phyloP scores from a whole-genome alignment of 2,329 filamentous ascomycete genomes.

The Paradendryphiella salina region DNA sequence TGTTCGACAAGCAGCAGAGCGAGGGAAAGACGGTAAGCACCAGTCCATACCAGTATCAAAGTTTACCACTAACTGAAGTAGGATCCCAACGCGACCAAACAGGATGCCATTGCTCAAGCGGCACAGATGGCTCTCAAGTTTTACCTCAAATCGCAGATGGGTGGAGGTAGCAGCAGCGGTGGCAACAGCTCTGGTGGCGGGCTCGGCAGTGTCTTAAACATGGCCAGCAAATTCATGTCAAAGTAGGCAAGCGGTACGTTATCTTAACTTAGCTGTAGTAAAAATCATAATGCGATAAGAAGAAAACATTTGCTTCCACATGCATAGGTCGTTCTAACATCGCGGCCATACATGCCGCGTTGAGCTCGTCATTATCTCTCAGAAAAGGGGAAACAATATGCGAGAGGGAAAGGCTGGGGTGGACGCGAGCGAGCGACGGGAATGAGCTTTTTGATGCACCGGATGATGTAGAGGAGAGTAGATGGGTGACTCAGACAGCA shows the following conservation, averaged over 20 bases:
- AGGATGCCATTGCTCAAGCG: constrained; percentile 76
- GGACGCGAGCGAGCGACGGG: constrained; percentile 16
- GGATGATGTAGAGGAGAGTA: constrained; percentile 13
- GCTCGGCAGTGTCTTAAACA: constrained; percentile 57
- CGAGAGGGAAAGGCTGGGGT: constrained; percentile 6
- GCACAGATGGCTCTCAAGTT: constrained; percentile 88
- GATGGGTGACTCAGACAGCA: neutral
- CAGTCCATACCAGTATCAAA: neutral
- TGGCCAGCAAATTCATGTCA: constrained; percentile 64
- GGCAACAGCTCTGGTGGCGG: constrained; percentile 48
- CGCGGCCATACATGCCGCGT: neutral
- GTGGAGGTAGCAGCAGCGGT: constrained; percentile 50
- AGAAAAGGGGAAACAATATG: neutral
- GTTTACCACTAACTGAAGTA: constrained; percentile 50
- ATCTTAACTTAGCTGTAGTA: neutral
- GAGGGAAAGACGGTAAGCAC: constrained; percentile 58
- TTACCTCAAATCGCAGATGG: constrained; percentile 76
- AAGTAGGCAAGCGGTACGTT: constrained; percentile 24
- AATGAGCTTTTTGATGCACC: constrained; percentile 14
- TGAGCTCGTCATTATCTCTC: neutral
- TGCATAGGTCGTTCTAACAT: too few relatives aligned
- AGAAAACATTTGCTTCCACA: too few relatives aligned
- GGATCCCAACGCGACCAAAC: constrained; percentile 68
- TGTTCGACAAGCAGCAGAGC: constrained; percentile 65
- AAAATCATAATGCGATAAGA: too few relatives aligned